These are phyloP conservation scores for Punctularia strigosozonata DNA, from an alignment of 768 basidiomycete species.

Conservation along the genomic window DNA sequence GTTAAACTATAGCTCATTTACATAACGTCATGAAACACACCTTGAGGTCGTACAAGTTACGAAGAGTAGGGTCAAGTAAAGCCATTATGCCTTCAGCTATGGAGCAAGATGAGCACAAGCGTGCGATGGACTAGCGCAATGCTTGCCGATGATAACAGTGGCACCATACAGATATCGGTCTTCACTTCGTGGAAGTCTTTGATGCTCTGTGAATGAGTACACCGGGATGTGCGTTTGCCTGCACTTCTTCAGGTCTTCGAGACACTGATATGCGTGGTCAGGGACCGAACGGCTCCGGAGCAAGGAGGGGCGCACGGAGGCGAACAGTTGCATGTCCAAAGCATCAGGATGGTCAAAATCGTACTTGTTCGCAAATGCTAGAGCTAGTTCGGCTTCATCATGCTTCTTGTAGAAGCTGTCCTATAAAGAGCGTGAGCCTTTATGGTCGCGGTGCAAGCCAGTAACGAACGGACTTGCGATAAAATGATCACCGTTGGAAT, in stretches of 20 bases:
- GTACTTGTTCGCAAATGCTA: slow-evolving; percentile 72
- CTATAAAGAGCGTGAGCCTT: slow-evolving; percentile 24
- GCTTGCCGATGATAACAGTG: slow-evolving; percentile 73
- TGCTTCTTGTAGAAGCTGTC: slow-evolving; percentile 92
- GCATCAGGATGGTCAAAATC: slow-evolving; percentile 92
- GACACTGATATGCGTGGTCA: slow-evolving; percentile 38
- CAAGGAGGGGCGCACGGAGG: slow-evolving; percentile 37
- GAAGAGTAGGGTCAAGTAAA: slow-evolving; percentile 65
- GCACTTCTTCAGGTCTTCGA: slow-evolving; percentile 77
- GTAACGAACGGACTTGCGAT: slow-evolving; percentile 47
- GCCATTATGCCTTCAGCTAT: slow-evolving; percentile 88
- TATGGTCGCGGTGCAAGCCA: slow-evolving; percentile 2
- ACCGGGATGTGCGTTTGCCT: slow-evolving; percentile 83
- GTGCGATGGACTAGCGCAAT: background rate
- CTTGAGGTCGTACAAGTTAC: slow-evolving; percentile 87
- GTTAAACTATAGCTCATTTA: background rate
- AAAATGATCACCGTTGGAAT: slow-evolving; percentile 86
- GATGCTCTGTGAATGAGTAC: slow-evolving; percentile 89
- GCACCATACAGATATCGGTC: slow-evolving; percentile 89
- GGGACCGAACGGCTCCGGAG: background rate
- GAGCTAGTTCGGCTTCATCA: slow-evolving; percentile 61
- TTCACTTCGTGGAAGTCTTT: slow-evolving; percentile 61
- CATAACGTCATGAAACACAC: slow-evolving; percentile 22
- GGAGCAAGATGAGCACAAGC: slow-evolving; percentile 1
- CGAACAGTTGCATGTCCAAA: slow-evolving; percentile 84